Percentiles rank a stretch among this genome's conserved stretches.
These are phyloP conservation scores for Nicotiana undulata DNA, from an alignment of 257 asterid species.

Conservation along the genomic window DNA sequence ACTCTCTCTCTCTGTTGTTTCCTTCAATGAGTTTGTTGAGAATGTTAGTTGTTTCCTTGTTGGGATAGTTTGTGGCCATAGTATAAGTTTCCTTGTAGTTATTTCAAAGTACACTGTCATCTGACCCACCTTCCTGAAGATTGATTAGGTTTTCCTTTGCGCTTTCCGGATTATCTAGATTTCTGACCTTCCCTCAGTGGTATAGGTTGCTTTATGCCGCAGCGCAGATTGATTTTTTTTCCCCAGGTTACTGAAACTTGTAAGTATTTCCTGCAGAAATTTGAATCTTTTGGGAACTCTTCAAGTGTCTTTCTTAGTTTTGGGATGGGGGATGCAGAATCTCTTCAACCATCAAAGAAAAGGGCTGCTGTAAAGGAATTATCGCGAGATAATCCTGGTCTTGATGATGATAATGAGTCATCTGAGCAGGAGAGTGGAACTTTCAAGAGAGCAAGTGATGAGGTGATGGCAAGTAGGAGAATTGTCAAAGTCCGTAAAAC, in stretches of 20 bases:
- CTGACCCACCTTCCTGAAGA: neutral
- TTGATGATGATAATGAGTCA: slow-evolving; percentile 64
- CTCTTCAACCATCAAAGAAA: slow-evolving; percentile 68
- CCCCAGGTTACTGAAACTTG: slow-evolving; percentile 1
- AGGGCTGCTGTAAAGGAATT: slow-evolving; percentile 80
- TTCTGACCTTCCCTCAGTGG: neutral
- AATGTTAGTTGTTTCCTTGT: neutral
- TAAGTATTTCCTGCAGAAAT: slow-evolving; percentile 13
- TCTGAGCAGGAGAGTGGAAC: slow-evolving; percentile 67
- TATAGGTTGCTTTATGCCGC: neutral
- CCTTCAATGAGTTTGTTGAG: neutral
- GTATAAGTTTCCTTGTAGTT: neutral
- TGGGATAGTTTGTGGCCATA: neutral
- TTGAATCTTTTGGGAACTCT: slow-evolving; percentile 2
- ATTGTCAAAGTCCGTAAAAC: slow-evolving; percentile 73
- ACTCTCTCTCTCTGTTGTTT: neutral
- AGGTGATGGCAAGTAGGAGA: slow-evolving; percentile 73
- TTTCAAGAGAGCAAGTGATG: slow-evolving; percentile 82
- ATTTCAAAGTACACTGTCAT: neutral
- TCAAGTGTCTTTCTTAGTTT: slow-evolving; percentile 1
- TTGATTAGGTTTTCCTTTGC: neutral
- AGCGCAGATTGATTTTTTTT: neutral
- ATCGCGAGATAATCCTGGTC: slow-evolving; percentile 82
- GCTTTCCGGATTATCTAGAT: neutral
- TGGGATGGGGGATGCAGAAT: slow-evolving; percentile 75